Conservation (phyloP, 768 basidiomycete species). For the Cystofilobasidium ferigula region DNA sequence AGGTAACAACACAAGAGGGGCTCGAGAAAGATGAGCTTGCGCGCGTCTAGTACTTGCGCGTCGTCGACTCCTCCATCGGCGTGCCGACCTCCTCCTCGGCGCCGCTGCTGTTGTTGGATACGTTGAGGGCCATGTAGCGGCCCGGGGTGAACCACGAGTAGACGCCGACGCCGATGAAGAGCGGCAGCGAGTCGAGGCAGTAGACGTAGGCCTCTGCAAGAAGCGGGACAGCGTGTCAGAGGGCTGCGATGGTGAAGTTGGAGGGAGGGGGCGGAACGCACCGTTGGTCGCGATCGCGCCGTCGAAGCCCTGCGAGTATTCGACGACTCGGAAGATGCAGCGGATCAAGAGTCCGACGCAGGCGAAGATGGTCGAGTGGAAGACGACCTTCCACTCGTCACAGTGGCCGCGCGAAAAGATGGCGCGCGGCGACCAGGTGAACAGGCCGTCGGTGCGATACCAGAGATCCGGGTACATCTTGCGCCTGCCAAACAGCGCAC, state of each 20-base stretch:
- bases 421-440: neutral
- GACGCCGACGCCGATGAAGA: neutral
- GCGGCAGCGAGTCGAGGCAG: neutral
- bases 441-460: neutral
- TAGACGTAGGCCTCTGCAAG: neutral
- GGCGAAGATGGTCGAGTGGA: neutral
- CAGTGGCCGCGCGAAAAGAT: neutral
- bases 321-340: conserved; percentile 1
- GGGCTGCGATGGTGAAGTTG: too few relatives aligned
- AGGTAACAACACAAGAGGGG: too few relatives aligned
- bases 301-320: conserved; percentile 4
- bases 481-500: neutral
- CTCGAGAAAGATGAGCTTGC: too few relatives aligned
- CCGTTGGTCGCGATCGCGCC: neutral
- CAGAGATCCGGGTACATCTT: neutral
- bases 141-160: neutral
- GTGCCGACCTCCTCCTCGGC: too few relatives aligned
- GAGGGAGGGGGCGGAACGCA: too few relatives aligned
- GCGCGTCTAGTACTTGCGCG: too few relatives aligned
- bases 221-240: too few relatives aligned
- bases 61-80: too few relatives aligned
- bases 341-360: neutral
- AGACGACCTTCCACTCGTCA: conserved; percentile 1
- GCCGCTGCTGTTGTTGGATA: too few relatives aligned
- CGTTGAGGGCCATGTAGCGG: neutral